Percentiles rank a stretch among this genome's conserved stretches.
Evolutionary conservation across 441 rosid genomes (phyloP).

Genomic region (Flueggea neowawraea): DNA sequence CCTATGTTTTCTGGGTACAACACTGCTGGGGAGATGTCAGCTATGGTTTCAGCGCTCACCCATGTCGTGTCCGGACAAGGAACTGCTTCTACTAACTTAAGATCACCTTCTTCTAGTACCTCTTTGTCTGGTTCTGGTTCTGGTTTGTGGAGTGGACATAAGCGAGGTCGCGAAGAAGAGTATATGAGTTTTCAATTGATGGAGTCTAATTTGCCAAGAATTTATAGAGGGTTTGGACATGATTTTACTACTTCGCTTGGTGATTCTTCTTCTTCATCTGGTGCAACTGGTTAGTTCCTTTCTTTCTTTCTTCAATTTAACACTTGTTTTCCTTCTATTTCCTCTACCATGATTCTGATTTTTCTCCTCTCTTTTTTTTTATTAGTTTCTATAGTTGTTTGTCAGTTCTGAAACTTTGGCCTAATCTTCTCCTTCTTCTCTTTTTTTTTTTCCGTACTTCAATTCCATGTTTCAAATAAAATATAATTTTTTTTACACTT

Average conservation of each 20-base stretch:
- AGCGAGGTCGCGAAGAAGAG: constrained; percentile 49
- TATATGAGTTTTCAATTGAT: constrained; percentile 17
- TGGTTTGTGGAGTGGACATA: constrained; percentile 40
- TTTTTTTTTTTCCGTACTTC: too few species aligned
- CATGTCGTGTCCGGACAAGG: constrained; percentile 42
- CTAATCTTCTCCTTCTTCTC: too few species aligned
- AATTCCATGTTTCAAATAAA: too few species aligned
- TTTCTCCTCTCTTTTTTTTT: too few species aligned
- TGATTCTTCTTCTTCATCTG: constrained; percentile 24
- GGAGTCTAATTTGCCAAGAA: constrained; percentile 23
- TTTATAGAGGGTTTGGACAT: constrained; percentile 24
- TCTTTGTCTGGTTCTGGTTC: constrained; percentile 19
- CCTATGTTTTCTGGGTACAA: constrained; percentile 26
- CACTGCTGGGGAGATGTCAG: constrained; percentile 45
- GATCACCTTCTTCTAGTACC: constrained; percentile 7
- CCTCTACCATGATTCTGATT: neutral
- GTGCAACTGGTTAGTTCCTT: constrained; percentile 30
- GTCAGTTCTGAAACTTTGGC: neutral
- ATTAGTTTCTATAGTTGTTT: neutral
- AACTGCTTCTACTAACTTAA: neutral
- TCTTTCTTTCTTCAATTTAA: neutral
- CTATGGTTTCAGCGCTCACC: constrained; percentile 55
- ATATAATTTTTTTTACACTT: too few species aligned
- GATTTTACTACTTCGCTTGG: constrained; percentile 20
- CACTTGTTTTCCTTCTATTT: neutral